A percentile compares a stretch with the other conserved stretches of the same genome.
Conservation (phyloP, 2,329 filamentous ascomycete genomes). For the Leptographium galeiforme region DNA sequence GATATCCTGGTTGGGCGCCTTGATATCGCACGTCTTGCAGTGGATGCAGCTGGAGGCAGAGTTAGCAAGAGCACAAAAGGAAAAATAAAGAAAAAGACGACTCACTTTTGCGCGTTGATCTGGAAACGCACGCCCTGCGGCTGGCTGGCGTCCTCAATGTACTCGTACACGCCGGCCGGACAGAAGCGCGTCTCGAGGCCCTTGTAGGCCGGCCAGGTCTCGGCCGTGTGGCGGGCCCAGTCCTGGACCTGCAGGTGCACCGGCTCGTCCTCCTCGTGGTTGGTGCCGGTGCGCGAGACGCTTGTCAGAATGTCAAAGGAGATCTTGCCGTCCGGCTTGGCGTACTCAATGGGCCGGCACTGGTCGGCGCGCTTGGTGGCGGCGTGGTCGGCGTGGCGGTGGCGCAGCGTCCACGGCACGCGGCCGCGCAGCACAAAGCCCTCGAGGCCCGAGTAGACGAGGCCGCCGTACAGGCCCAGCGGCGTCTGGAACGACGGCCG, state of each 20-base stretch:
- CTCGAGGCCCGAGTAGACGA: constrained; percentile 87
- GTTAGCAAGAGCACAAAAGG: background rate
- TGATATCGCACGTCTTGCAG: constrained; percentile 99
- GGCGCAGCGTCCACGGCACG: constrained; percentile 83
- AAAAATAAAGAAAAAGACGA: constrained; percentile 7
- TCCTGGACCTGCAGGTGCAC: constrained; percentile 91
- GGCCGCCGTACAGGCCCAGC: constrained; percentile 76
- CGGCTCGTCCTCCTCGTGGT: constrained; percentile 97
- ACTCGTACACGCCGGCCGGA: constrained; percentile 94
- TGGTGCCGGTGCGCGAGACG: constrained; percentile 88
- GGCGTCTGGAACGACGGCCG: constrained; percentile 84
- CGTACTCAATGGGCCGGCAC: constrained; percentile 84
- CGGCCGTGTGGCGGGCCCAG: constrained; percentile 79
- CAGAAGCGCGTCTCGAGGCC: constrained; percentile 95
- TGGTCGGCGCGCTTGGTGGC: constrained; percentile 69
- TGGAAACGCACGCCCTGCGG: constrained; percentile 85
- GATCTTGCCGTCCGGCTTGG: constrained; percentile 90
- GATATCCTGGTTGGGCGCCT: constrained; percentile 91
- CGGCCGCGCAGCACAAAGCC: constrained; percentile 76
- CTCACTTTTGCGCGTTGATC: constrained; percentile 95
- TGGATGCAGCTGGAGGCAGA: constrained; percentile 72
- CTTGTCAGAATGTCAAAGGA: constrained; percentile 93
- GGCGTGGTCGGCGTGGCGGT: constrained; percentile 63
- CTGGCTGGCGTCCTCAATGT: constrained; percentile 83
- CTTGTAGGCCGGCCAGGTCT: constrained; percentile 77